phyloP scores from a whole-genome alignment of 352 stramenopile species.

The Pythium rhizo-oryzae region DNA sequence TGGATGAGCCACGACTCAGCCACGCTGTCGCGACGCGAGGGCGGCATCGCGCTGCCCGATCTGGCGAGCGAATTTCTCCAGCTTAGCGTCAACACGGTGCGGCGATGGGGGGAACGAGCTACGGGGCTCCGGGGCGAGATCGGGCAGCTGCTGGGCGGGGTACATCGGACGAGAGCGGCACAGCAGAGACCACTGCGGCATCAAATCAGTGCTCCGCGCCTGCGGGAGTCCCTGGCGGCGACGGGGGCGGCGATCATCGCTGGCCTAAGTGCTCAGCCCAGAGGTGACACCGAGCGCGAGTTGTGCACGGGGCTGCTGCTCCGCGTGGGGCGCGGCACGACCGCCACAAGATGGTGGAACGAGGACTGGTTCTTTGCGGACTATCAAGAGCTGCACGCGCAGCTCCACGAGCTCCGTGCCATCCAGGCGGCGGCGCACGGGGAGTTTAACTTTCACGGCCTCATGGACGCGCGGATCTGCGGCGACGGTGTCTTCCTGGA shows the following conservation, averaged over 20 bases:
- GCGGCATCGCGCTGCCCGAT: neutral
- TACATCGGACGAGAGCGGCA: no score
- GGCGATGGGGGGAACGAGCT: neutral
- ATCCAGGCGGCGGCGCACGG: slow-evolving; percentile 1
- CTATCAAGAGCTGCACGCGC: neutral
- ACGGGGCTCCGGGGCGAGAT: neutral
- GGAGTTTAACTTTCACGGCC: slow-evolving; percentile 4
- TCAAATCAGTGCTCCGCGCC: no score
- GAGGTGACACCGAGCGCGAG: neutral
- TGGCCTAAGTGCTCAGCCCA: neutral
- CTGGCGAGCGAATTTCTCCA: neutral
- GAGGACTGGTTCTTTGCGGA: neutral
- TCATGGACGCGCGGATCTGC: neutral
- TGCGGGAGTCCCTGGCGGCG: neutral
- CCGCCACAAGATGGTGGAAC: neutral
- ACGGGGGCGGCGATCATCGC: neutral
- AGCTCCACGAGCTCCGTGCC: neutral
- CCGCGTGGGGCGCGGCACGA: neutral
- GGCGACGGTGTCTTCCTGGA: neutral
- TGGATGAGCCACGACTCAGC: neutral
- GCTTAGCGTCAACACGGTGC: neutral
- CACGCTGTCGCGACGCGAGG: neutral
- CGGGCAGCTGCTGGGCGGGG: neutral
- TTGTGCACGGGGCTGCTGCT: neutral
- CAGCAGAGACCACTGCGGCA: neutral